Evolutionary conservation across 2,329 filamentous ascomycete species (phyloP), one percentile per base, ranked within the genome.

Genomic region (Monosporascus sp.): DNA sequence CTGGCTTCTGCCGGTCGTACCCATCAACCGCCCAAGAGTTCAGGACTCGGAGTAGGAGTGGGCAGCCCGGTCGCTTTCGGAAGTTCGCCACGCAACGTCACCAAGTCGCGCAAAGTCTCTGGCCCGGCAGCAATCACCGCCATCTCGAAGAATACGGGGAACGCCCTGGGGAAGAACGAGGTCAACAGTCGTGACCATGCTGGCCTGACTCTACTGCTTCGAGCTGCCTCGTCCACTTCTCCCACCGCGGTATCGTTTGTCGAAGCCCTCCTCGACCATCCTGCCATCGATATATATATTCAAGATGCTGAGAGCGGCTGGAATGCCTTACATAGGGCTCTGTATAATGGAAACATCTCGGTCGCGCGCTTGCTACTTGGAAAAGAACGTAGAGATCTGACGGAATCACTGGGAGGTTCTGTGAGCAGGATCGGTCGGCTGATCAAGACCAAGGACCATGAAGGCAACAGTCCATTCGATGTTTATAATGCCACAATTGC

Each of bases 391-490:
- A 81, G 79, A 38, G 84, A 91, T 51, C 64, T 80, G 59, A 77
- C 72, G 3, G 77, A 84, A 43, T 85, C 86, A 57, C 82, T 82
- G 7, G 75, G 78, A 24, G 80, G 78, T 15, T 76, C 81, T 18
- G 73, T 79, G 20, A 77, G 83, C 59, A 83, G 83, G 63, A 82
- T 86, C 35, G 86, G 87, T 9, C 87, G 86, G 27, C 74, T 97
- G 43, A 92, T 97, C 65, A 97, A 96, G 74, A 90, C 94, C 50
- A 99, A 97, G 70, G 94, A 99, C 65, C 85, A 89, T 54, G 94
- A 97, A 71, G 93, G 93, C 9, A 91, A 95, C 66, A 96, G 91
- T 60, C 93, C 94, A 0, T 93, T 97, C 60, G 94, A 97, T 68
- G 74, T 99, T 11, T 97, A 96, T 64, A 88, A 90, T 57, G 85